These are phyloP conservation scores for Colletotrichum noveboracense DNA, from an alignment of 2,329 filamentous ascomycete genomes.

Conservation along the genomic window DNA sequence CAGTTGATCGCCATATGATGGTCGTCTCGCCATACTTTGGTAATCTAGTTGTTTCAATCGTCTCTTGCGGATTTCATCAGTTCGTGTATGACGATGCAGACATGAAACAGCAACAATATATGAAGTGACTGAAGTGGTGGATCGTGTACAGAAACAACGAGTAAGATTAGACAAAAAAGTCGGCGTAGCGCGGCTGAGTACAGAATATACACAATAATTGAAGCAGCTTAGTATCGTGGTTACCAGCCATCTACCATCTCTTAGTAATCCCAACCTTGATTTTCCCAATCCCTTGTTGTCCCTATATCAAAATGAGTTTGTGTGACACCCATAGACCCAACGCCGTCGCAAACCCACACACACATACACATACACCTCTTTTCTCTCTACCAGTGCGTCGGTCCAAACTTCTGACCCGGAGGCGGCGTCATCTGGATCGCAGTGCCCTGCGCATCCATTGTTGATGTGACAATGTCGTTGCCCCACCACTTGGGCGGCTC, in stretches of 20 bases:
- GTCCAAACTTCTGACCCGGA: slow-evolving; percentile 66
- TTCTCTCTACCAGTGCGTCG: slow-evolving; percentile 52
- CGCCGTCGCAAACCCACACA: neutral
- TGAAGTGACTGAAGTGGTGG: neutral
- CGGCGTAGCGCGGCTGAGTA: neutral
- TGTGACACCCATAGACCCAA: neutral
- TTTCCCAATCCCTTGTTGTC: neutral
- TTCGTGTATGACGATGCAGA: no score
- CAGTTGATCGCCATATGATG: no score
- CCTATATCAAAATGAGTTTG: neutral
- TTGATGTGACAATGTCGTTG: slow-evolving; percentile 61
- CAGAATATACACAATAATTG: slow-evolving; percentile 10
- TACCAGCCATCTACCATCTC: slow-evolving; percentile 1
- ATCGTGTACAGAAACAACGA: neutral
- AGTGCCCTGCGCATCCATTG: slow-evolving; percentile 65
- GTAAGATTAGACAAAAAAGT: neutral
- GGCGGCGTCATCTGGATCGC: slow-evolving; percentile 61
- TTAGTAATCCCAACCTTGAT: neutral
- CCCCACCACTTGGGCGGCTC: slow-evolving; percentile 74
- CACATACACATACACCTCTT: neutral
- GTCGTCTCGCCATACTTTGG: no score
- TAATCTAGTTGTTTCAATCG: fast-evolving
- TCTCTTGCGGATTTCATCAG: fast-evolving
- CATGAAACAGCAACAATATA: no score
- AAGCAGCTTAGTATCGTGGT: neutral